phyloP scores from a whole-genome alignment of 768 basidiomycete species.

The Kwoniella sp. region DNA sequence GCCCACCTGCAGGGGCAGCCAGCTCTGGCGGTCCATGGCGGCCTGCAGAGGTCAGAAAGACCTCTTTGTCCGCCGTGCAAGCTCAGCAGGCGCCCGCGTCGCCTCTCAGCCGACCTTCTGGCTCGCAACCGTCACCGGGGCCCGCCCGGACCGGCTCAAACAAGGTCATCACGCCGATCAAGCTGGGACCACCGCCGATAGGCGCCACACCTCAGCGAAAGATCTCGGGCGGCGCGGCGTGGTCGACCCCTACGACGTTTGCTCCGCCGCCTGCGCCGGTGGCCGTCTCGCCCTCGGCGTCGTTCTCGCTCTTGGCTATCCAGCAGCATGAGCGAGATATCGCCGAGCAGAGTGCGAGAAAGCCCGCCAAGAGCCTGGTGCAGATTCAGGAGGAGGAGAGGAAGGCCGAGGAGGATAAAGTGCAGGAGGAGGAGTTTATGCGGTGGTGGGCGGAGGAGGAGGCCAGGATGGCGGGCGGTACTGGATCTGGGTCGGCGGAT shows the following conservation, averaged over 20 bases:
- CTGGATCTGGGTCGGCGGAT: not conserved
- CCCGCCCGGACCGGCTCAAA: slow-evolving; percentile 20
- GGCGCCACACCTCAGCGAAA: slow-evolving; percentile 9
- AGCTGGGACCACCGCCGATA: not conserved
- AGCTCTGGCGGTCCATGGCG: slow-evolving; percentile 22
- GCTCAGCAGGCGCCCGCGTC: slow-evolving; percentile 19
- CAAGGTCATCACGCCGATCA: slow-evolving; percentile 28
- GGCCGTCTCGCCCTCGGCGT: slow-evolving; percentile 25
- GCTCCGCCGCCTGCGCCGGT: slow-evolving; percentile 50
- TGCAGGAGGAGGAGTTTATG: slow-evolving; percentile 71
- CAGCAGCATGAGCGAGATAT: slow-evolving; percentile 67
- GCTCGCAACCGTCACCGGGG: slow-evolving; percentile 24
- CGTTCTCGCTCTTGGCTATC: slow-evolving; percentile 75
- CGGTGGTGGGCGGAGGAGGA: slow-evolving; percentile 80
- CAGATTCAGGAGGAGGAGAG: slow-evolving; percentile 80
- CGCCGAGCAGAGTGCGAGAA: slow-evolving; percentile 50
- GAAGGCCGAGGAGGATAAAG: slow-evolving; percentile 41
- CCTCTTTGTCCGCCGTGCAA: slow-evolving; percentile 33
- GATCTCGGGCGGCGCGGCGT: slow-evolving; percentile 53
- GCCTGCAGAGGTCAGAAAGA: slow-evolving; percentile 14
- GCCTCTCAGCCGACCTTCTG: slow-evolving; percentile 2
- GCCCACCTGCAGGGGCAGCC: slow-evolving; percentile 9
- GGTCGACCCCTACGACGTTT: slow-evolving; percentile 53
- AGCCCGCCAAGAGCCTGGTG: slow-evolving; percentile 61
- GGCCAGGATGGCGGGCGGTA: slow-evolving; percentile 29